Percentiles rank a stretch among this genome's conserved stretches.
phyloP scores from a whole-genome alignment of 805 yeast species.

The Teunomyces cretensis region DNA sequence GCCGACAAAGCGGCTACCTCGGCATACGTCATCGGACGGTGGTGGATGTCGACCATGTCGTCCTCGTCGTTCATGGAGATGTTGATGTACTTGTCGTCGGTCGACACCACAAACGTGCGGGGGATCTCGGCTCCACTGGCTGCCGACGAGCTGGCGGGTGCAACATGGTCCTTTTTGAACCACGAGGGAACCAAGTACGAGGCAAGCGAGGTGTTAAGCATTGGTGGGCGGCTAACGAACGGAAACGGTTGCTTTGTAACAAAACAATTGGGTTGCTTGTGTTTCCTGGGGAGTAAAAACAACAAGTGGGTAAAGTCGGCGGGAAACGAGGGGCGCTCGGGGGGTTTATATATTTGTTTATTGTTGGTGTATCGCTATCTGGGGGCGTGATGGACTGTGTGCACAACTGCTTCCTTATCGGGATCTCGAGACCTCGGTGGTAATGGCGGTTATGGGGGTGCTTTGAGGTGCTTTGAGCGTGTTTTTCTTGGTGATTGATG shows the following conservation, averaged over 20 bases:
- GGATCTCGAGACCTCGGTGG: background rate
- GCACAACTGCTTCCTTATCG: background rate
- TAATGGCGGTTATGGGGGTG: too few species aligned
- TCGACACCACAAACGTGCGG: constrained; percentile 28
- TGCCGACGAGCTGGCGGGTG: constrained; percentile 7
- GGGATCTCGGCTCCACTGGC: constrained; percentile 21
- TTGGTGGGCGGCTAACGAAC: background rate
- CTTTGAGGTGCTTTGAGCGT: background rate
- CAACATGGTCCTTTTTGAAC: constrained; percentile 12
- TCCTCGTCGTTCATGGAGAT: constrained; percentile 35
- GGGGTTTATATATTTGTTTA: constrained; percentile 7
- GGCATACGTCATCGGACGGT: constrained; percentile 41
- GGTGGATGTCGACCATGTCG: constrained; percentile 36
- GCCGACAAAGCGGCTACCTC: constrained; percentile 34
- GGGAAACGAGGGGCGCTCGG: background rate
- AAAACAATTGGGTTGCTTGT: background rate
- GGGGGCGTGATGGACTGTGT: constrained; percentile 3
- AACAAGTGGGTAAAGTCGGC: background rate
- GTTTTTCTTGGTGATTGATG: background rate
- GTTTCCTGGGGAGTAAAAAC: background rate
- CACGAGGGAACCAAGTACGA: constrained; percentile 11
- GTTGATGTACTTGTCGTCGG: constrained; percentile 25
- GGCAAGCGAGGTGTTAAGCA: constrained; percentile 12
- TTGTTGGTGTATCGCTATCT: constrained; percentile 5
- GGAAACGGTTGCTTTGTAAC: background rate